Conservation (phyloP, 2,329 filamentous ascomycete species). For the Neofusicoccum sp. region DNA sequence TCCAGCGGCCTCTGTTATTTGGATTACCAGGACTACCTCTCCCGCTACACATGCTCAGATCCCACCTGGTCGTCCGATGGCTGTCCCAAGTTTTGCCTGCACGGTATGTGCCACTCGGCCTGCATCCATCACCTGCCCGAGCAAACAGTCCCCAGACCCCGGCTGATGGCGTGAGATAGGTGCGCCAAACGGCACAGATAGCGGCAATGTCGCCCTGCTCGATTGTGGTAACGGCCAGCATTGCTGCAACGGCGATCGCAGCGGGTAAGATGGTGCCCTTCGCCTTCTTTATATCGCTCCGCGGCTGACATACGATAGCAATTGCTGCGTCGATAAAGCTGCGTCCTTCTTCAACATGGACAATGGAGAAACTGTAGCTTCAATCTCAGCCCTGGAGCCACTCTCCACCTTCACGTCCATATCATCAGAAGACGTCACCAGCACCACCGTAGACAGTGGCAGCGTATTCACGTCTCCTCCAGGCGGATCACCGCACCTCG, state of each 20-base stretch:
- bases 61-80: slow-evolving; percentile 26
- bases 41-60: slow-evolving; percentile 36
- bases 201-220: slow-evolving; percentile 23
- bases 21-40: slow-evolving; percentile 23
- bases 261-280: slow-evolving; percentile 17
- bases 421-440: no score
- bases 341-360: background rate
- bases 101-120: slow-evolving; percentile 19
- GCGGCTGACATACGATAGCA: slow-evolving; percentile 16
- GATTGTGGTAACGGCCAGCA: slow-evolving; percentile 23
- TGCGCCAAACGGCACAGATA: slow-evolving; percentile 10
- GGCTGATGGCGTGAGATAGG: background rate
- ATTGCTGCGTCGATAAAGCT: slow-evolving; percentile 18
- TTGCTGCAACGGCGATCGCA: slow-evolving; percentile 23
- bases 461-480: no score
- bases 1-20: slow-evolving; percentile 34
- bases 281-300: background rate
- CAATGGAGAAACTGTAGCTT: background rate
- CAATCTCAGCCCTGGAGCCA: background rate
- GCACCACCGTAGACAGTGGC: no score
- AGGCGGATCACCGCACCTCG: no score
- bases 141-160: background rate
- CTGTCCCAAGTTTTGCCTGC: slow-evolving; percentile 31
- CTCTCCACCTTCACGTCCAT: no score
- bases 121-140: background rate